Conservation (phyloP, 2,329 filamentous ascomycete species). For the Lachnellula cervina region DNA sequence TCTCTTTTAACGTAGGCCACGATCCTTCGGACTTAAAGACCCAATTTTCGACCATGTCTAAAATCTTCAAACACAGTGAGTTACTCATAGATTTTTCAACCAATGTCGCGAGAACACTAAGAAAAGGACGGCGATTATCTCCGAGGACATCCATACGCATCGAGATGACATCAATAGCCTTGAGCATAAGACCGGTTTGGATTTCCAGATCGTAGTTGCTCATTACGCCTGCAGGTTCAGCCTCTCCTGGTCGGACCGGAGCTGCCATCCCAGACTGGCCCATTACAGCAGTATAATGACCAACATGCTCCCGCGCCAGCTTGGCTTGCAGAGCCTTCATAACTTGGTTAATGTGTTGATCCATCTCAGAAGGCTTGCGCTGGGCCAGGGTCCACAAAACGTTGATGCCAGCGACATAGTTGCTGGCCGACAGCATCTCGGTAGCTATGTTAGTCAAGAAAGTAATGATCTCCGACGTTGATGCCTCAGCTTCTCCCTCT, state of each 20-base stretch:
- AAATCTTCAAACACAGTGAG: slow-evolving; percentile 82
- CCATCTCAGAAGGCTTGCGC: slow-evolving; percentile 79
- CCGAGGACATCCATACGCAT: slow-evolving; percentile 88
- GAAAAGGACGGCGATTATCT: slow-evolving; percentile 85
- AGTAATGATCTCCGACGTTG: slow-evolving; percentile 80
- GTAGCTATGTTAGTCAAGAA: slow-evolving; percentile 83
- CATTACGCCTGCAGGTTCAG: slow-evolving; percentile 51
- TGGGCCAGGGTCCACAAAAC: slow-evolving; percentile 87
- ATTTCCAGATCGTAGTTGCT: slow-evolving; percentile 76
- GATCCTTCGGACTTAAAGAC: slow-evolving; percentile 93
- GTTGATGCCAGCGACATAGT: slow-evolving; percentile 85
- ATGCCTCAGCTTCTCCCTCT: slow-evolving; percentile 75
- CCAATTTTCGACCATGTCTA: slow-evolving; percentile 93
- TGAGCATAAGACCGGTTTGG: slow-evolving; percentile 88
- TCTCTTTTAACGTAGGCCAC: slow-evolving; percentile 96
- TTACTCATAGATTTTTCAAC: slow-evolving; percentile 92
- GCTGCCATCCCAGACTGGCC: slow-evolving; percentile 40
- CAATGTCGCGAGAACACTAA: slow-evolving; percentile 89
- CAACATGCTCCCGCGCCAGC: slow-evolving; percentile 89
- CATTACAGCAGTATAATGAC: slow-evolving; percentile 58
- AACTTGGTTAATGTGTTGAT: slow-evolving; percentile 78
- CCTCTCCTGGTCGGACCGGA: slow-evolving; percentile 39
- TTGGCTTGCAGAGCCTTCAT: slow-evolving; percentile 94
- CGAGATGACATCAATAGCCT: slow-evolving; percentile 89
- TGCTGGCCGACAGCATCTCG: slow-evolving; percentile 75